phyloP scores from a whole-genome alignment of 805 yeast genomes.

The Saturnispora diversa region DNA sequence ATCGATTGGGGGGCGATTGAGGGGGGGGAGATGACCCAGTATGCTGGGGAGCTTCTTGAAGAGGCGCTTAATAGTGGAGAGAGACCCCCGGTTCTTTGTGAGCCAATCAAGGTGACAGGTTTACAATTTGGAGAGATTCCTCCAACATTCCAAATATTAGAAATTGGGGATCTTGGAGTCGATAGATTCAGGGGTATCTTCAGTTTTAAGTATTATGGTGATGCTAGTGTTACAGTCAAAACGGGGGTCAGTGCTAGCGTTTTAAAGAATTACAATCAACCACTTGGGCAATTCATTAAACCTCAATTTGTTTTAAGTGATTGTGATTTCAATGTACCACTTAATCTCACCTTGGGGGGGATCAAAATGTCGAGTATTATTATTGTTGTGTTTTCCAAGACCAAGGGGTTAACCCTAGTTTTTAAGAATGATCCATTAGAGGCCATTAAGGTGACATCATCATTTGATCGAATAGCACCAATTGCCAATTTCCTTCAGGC shows the following conservation, averaged over 20 bases:
- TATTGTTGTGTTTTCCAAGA: constrained; percentile 70
- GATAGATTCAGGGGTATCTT: constrained; percentile 78
- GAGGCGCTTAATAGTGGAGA: constrained; percentile 69
- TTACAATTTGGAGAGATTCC: constrained; percentile 66
- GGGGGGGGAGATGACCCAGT: constrained; percentile 49
- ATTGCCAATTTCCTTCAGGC: constrained; percentile 75
- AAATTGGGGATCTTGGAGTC: constrained; percentile 70
- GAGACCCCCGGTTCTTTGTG: constrained; percentile 62
- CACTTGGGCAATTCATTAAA: constrained; percentile 41
- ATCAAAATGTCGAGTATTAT: constrained; percentile 73
- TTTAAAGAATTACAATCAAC: constrained; percentile 50
- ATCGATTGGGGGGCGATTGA: constrained; percentile 73
- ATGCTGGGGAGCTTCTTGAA: constrained; percentile 58
- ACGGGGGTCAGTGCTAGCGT: constrained; percentile 84
- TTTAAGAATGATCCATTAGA: constrained; percentile 87
- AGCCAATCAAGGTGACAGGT: constrained; percentile 58
- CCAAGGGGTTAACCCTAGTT: constrained; percentile 78
- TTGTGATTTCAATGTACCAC: constrained; percentile 67
- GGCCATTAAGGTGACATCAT: constrained; percentile 69
- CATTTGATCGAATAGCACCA: constrained; percentile 80
- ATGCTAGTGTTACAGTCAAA: constrained; percentile 63
- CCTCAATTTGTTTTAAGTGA: constrained; percentile 62
- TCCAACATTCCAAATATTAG: constrained; percentile 70
- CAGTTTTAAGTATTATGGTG: constrained; percentile 68
- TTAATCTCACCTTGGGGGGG: constrained; percentile 65